Base-by-base conservation (phyloP, 495 filamentous ascomycete species). In the Rusavskia elegans region DNA sequence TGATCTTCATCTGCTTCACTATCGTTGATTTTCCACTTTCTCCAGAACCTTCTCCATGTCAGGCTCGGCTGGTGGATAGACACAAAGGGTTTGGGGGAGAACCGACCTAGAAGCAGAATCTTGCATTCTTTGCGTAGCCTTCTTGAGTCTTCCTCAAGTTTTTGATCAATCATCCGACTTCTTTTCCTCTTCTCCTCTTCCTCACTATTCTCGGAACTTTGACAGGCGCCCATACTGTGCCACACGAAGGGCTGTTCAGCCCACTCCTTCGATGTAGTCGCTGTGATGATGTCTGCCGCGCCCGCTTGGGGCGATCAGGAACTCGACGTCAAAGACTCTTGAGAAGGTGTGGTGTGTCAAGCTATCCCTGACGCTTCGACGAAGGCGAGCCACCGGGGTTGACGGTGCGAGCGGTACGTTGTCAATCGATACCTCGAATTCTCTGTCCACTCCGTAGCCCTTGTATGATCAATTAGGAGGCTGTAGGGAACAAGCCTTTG, bases 1-100 rank as follows among this genome's bases (percentile, higher is more conserved):
- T 97, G 61, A 98, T 97, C 69, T 98, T 98, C 92, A 97, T 98
- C 74, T 97, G 92, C 67, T 97, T 97, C 56, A 98, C 92, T 57
- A 97, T 96, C 4, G 92, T 98, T 46, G 92, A 96, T 68, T 98
- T 98, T 48, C 92, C 92, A 68, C 89, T 96, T 74, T 98, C 92
- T 53, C 92, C 92, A 53, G 92, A 96, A 38, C 92, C 92, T 98
- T 61, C 41, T 45, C 44, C 25, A 48, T 27, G 14, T 59, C 58
- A 64, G 55, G 46, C n/a, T 50, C 25, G n/a, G 38, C 52, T n/a
- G 38, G 59, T 44, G 60, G 13, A 38, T 17, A 7, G 20, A 23
- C 1, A 14, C 10, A 35, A 13, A 35, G 32, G 16, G 1, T 35
- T 50, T n/a, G 16, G 2, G 27, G 30, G 13, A 21, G 5, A 39